Evolutionary conservation across 2,329 filamentous ascomycete species (phyloP), one percentile per base, ranked within the genome.

Genomic region (Ophiosphaerella korrae): DNA sequence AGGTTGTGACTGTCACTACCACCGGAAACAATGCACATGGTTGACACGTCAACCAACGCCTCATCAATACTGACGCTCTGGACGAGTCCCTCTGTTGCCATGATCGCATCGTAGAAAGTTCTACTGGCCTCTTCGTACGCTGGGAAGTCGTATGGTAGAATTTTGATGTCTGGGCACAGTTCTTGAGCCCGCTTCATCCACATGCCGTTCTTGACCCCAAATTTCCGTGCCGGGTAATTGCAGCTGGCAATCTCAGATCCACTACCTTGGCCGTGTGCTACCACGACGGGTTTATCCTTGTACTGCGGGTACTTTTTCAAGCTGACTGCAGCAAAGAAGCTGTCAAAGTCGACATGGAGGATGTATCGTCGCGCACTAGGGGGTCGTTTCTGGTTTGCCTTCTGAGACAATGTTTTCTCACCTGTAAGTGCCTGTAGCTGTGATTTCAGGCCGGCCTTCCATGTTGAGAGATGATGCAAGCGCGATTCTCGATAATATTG

Each of bases 1-100:
- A 86, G 68, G 1, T 81, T 83, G 18, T 78, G 77, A 1, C 88
- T 90, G 61, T 88, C 83, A 1, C 88, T 89, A 2, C 84, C 86
- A 9, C 84, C 82, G 12, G 81, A 82, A 11, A 81, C 77, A 38
- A 91, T 76, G 52, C 94, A 89, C 3, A 89, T 75, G 3, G 78
- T 77, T 3, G 90, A 94, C 31, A 92, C 82, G 72, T 99, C 94
- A 13, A 99, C 77, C 7, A 99, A 81, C 1, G 92, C 94, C 74
- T 99, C 95, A 60, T 99, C 95, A 39, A 99, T 89, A 67, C 94
- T 97, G 45, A 99, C 93, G 66, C 94, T 97, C 70, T 99, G 94
- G 0, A 97, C 91, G 14, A 90, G 75, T 1, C 92, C 93, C 14
- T 88, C 91, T 7, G 92, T 80, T 5, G 85, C 83, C 31, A 97